Base-by-base conservation (phyloP, 2,329 filamentous ascomycete genomes). In the Sporothrix sp. region DNA sequence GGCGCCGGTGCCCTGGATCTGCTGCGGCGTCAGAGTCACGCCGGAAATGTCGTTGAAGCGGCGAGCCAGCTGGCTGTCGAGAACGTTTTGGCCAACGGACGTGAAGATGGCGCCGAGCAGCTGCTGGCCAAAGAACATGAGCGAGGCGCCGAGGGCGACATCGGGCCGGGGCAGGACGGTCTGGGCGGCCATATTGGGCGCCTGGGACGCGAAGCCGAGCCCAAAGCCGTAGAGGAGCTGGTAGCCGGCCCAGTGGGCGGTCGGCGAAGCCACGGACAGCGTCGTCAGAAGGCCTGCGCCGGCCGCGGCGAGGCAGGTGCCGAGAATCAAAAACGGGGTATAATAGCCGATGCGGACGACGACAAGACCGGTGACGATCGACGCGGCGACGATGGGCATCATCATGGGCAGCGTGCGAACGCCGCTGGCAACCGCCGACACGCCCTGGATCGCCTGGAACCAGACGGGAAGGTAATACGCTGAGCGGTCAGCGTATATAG, bases 251-350 rank as follows among this genome's bases (percentile, higher is more conserved):
- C 65, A 66, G 21, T 58, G 52, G 23, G 48, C 36, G 32, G 51
- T 47, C 1, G 48, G 42, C 4, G 60, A 68, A 42, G 59, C 57
- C 5, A 73, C 64, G 38, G 64, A 63, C 7, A 78, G 67, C 0
- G 74, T 78, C 2, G 73, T 74, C 52, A 81, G 65, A 46, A 81
- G 68, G 14, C 76, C 77, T 63, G 59, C 11, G 14, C 39, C 54
- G 7, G 49, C 23, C 27, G 47, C 16, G 4, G 18, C 9, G 3
- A 55, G 18, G 62, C 57, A 52, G 30, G 38, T 9, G 40, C 56
- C 44, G n/a, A 64, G 28, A 9, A 56, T 28, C 10, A 54, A 3
- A 9, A 47, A 56, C 2, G 52, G 49, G 8, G 28, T 48, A 35
- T 54, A 71, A 56, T 68, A 70, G 10, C 70, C 69, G 20, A 67